Base-by-base conservation (phyloP, 78 protist species). In the Dictyostelium firmibasis region DNA sequence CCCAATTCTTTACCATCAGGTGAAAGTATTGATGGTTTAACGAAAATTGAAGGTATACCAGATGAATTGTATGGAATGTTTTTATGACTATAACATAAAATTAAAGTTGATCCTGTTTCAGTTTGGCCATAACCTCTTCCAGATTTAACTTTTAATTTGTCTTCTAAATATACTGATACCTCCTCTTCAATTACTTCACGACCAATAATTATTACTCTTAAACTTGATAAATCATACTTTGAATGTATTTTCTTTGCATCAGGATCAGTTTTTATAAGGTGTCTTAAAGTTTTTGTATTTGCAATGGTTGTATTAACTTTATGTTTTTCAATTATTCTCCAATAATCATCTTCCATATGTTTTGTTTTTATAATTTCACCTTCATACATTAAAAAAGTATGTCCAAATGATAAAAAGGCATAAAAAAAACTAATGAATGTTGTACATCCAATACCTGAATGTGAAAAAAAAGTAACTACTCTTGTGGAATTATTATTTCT, bases 401-500 rank as follows among this genome's bases (percentile, higher is more conserved):
- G 29, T 7, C 97, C 97, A 47, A 29, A 8, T 18, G 33, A 4
- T 3, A 92, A 16, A 2, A 84, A 72, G 35, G 75, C 88, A 33
- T 8, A 23, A 1, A 75, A 27, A 16, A 47, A 38, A 23, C 72
- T 29, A n/a, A 87, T 94, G 0, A 92, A 81, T 10, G 44, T 25
- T 9, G 84, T 74, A 95, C 94, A 96, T 6, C 98, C 96, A 18
- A 95, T 25, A 43, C n/a, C n/a, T n/a, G n/a, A n/a, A n/a, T n/a
- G n/a, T n/a, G n/a, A n/a, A n/a, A n/a, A n/a, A n/a, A n/a, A n/a
- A n/a, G n/a, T n/a, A n/a, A n/a, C n/a, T n/a, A n/a, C n/a, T n/a
- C n/a, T n/a, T n/a, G n/a, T n/a, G 92, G 94, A 18, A 72, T 38
- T 0, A 1, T 14, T 50, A 2, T 14, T 14, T 50, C 0, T 1